A percentile compares a stretch with the other conserved stretches of the same genome.
These are phyloP conservation scores for Colletotrichum simmondsii DNA, from an alignment of 2,329 filamentous ascomycete genomes.

Conservation along the genomic window DNA sequence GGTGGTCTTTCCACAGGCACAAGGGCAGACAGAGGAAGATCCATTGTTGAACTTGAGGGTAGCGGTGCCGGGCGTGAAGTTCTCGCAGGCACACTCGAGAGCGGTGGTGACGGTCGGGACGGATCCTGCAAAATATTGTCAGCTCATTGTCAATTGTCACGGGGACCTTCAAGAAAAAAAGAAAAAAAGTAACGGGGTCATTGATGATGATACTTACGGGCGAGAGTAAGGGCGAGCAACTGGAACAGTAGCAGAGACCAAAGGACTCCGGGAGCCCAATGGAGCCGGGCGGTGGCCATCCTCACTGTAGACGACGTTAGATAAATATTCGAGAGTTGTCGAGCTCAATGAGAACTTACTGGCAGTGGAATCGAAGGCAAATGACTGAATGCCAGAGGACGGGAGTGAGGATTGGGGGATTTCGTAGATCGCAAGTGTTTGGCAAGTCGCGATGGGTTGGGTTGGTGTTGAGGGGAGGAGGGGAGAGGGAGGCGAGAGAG, in stretches of 20 bases:
- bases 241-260: neutral
- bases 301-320: neutral
- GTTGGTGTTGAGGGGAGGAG: neutral
- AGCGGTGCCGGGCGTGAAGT: neutral
- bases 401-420: neutral
- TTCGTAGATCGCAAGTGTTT: neutral
- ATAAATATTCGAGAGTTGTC: neutral
- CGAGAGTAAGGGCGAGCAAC: neutral
- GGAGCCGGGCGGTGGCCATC: neutral
- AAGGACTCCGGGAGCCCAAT: neutral
- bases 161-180: fast-evolving
- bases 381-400: neutral
- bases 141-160: neutral
- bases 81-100: conserved; percentile 6
- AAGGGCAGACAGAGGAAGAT: neutral
- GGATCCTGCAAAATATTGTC: neutral
- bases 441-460: neutral
- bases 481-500: neutral
- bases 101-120: neutral
- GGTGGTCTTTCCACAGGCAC: neutral
- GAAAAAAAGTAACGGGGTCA: fast-evolving
- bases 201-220: neutral
- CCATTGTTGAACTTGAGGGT: neutral
- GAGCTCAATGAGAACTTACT: neutral
- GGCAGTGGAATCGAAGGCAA: neutral